Evolutionary conservation across 148 eudicot species (phyloP), one percentile per base, ranked within the genome.

Genomic region (Vaccinium myrtillus): DNA sequence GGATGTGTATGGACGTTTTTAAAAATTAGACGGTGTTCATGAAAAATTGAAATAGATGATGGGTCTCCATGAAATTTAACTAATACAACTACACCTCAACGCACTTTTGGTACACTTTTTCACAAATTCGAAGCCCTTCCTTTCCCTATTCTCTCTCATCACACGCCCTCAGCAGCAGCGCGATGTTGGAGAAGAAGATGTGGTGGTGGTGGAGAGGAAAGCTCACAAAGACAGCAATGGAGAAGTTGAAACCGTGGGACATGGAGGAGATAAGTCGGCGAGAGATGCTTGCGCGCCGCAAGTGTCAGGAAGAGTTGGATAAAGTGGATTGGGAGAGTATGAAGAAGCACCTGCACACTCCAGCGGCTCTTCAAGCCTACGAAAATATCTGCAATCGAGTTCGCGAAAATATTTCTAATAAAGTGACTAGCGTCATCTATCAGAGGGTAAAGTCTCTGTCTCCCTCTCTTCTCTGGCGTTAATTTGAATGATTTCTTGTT

Each of bases 231-330:
- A 21, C 32, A 23, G 71, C 71, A 7, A 21, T 65, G 71, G 25
- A 65, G 71, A 65, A 65, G 71, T 25, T 65, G 71, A 65, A 65
- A 65, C 71, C 71, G 71, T 65, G 71, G 71, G 71, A 65, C 14
- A 25, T 6, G 71, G 71, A 65, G 71, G 71, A 65, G 71, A 65
- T 8, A 4, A 21, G 2, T 4, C 32, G 71, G 71, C 71, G 32
- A 65, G 12, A 21, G 71, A 9, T 3, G 30, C 71, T 8, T 6
- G 71, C 71, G 32, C 71, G 8, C 12, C 25, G 30, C 71, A 23
- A 65, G 71, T 23, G 71, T 65, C 12, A 8, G 71, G 10, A n/a
- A 65, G 71, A 65, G 30, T 23, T 65, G 71, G 25, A 65, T 23
- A n/a, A 65, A n/a, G 71, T 65, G 71, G 32, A 65, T 25, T 65